phyloP scores from a whole-genome alignment of 192 early-diverging fungal species.

The Backusella australiensis region DNA sequence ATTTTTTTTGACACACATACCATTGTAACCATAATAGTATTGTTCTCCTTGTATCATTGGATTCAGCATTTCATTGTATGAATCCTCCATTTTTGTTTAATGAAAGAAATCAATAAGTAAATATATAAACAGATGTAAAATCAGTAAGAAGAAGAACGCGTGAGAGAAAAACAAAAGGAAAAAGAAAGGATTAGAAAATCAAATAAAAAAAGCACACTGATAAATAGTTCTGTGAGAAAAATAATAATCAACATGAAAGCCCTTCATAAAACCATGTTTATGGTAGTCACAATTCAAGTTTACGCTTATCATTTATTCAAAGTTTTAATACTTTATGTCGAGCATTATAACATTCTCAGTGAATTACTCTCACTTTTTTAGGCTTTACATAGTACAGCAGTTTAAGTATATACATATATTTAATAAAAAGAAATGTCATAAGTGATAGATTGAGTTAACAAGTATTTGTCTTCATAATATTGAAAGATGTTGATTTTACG shows the following conservation, averaged over 20 bases:
- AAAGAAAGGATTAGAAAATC: not conserved
- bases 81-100: slow-evolving; percentile 48
- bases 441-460: not conserved
- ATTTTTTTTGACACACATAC: not conserved
- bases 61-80: slow-evolving; percentile 50
- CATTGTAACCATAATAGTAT: slow-evolving; percentile 47
- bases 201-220: not conserved
- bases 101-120: not conserved
- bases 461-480: no score
- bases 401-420: not conserved
- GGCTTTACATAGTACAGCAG: not conserved
- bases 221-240: slow-evolving; percentile 7
- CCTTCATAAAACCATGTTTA: not conserved
- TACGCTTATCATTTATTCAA: not conserved
- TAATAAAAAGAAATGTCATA: not conserved
- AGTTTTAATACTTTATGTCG: not conserved
- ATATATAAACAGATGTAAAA: not conserved
- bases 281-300: not conserved
- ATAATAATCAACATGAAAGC: not conserved
- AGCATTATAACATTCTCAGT: not conserved
- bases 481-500: no score
- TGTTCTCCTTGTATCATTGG: slow-evolving; percentile 60
- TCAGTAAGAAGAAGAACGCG: not conserved
- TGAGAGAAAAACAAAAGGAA: not conserved
- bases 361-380: not conserved